A percentile compares a stretch with the other conserved stretches of the same genome.
Evolutionary conservation across 495 filamentous ascomycete species (phyloP).

Genomic region (Penicillium mononematosum): DNA sequence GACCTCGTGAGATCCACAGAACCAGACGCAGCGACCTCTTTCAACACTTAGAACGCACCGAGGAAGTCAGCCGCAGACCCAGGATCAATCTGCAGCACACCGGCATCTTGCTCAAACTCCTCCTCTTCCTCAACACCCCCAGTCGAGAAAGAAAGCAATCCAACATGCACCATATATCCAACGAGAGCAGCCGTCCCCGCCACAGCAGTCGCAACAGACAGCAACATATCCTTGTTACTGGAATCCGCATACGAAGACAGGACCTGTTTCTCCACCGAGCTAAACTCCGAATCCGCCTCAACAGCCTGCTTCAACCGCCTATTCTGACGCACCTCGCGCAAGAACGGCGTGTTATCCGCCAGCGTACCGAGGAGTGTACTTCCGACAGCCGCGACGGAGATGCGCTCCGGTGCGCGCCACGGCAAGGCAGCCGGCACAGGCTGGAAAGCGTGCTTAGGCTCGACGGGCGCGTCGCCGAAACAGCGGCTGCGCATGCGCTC

Average conservation of each 20-base stretch:
- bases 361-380: slow-evolving; percentile 39
- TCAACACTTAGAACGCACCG: slow-evolving; percentile 1
- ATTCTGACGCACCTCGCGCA: slow-evolving; percentile 38
- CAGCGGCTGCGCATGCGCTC: slow-evolving; percentile 41
- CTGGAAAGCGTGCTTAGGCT: slow-evolving; percentile 32
- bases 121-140: slow-evolving; percentile 23
- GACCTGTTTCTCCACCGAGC: slow-evolving; percentile 23
- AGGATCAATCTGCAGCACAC: slow-evolving; percentile 9
- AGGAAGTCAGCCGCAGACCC: slow-evolving; percentile 27
- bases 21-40: background rate
- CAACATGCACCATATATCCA: slow-evolving; percentile 43
- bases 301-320: slow-evolving; percentile 36
- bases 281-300: slow-evolving; percentile 29
- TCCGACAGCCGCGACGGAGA: slow-evolving; percentile 36
- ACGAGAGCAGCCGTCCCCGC: slow-evolving; percentile 38
- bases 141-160: slow-evolving; percentile 23
- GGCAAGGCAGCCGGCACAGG: slow-evolving; percentile 29
- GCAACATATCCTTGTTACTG: slow-evolving; percentile 37
- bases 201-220: slow-evolving; percentile 40
- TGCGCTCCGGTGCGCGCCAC: slow-evolving; percentile 38
- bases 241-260: slow-evolving; percentile 30
- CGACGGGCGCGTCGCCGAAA: slow-evolving; percentile 34
- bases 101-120: slow-evolving; percentile 10
- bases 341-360: slow-evolving; percentile 42
- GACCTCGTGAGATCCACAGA: background rate